Base-by-base conservation (phyloP, 176 grass and related monocot species). In the Carex littledalei region DNA sequence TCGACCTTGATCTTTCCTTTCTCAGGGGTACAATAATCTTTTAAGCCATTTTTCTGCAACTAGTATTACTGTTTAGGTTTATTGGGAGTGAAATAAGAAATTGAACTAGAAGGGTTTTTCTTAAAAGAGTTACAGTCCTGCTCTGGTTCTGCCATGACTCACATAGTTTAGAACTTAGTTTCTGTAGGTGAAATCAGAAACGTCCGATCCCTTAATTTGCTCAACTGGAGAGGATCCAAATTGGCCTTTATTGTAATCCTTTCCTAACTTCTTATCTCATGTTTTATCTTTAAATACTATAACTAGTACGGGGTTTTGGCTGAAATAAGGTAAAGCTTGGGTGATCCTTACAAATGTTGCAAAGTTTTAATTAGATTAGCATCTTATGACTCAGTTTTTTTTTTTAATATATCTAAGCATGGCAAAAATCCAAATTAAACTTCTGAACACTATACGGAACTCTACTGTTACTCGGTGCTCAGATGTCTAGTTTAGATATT, bases 1-100 rank as follows among this genome's bases (percentile, higher is more conserved):
- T 92, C 56, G 91, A 98, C 2, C 87, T 98, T 20, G 88, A 94
- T 56, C 90, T 95, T 80, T 82, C 93, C 77, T 94, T 98, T 68
- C 83, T 98, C 89, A 85, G 84, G 43, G 95, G 95, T 98, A 81
- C 35, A 13, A 13, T 20, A 4, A 15, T 16, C 0, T 10, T 20
- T n/a, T 34, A 15, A 24, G 1, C n/a, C 13, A 26, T 3, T 4
- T 3, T 43, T 41, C 24, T 12, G 0, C 34, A 0, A 43, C 52
- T 3, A 14, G 4, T 20, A 5, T 3, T 13, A 0, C 5, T n/a
- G 17, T 18, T n/a, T 39, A 49, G 15, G 62, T 18, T 11, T 63
- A 37, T 35, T 63, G 81, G 11, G 41, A 37, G 35, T 70, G 13
- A 1, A 78, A 6, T 14, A 13, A 75, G 15, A 35, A 80, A 34